Percentiles rank a stretch among this genome's conserved stretches.
Conservation (phyloP, 225 moss, liverwort and hornwort genomes). For the Asterella californica region DNA sequence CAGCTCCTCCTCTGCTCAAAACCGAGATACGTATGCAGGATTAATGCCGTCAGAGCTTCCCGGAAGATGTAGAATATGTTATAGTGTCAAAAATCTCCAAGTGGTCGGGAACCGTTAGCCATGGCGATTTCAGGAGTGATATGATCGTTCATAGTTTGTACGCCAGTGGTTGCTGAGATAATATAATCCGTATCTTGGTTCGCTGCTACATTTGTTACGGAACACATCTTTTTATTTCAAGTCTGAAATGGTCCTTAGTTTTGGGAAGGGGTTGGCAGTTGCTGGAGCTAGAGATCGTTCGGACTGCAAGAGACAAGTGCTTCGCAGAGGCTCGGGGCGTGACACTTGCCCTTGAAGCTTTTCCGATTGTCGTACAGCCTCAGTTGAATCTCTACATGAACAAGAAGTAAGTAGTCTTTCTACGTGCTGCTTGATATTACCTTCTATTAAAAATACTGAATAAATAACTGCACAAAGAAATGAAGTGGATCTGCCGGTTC, state of each 20-base stretch:
- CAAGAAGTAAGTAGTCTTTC: slow-evolving; percentile 45
- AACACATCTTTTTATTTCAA: slow-evolving; percentile 2
- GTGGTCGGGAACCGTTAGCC: too few relatives aligned
- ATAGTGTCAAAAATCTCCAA: too few relatives aligned
- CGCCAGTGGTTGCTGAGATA: neutral
- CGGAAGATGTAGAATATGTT: neutral
- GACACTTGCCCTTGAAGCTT: slow-evolving; percentile 74
- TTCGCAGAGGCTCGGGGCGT: slow-evolving; percentile 70
- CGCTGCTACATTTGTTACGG: neutral
- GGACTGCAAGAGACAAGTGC: slow-evolving; percentile 64
- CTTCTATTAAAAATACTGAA: neutral
- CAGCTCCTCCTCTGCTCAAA: neutral
- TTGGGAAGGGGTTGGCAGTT: slow-evolving; percentile 64
- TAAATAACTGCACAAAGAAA: neutral
- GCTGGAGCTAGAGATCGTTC: slow-evolving; percentile 84
- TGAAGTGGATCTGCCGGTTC: neutral
- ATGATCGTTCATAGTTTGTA: neutral
- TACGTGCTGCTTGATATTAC: neutral
- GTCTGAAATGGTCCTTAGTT: slow-evolving; percentile 33
- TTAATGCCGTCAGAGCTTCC: neutral
- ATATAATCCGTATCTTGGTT: neutral
- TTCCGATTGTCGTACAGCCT: slow-evolving; percentile 58
- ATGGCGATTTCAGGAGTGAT: neutral
- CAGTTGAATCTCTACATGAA: slow-evolving; percentile 72
- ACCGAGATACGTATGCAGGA: neutral